Evolutionary conservation across 192 early-diverging fungal genomes (phyloP).

Genomic region (Phlyctochytrium arcticum): DNA sequence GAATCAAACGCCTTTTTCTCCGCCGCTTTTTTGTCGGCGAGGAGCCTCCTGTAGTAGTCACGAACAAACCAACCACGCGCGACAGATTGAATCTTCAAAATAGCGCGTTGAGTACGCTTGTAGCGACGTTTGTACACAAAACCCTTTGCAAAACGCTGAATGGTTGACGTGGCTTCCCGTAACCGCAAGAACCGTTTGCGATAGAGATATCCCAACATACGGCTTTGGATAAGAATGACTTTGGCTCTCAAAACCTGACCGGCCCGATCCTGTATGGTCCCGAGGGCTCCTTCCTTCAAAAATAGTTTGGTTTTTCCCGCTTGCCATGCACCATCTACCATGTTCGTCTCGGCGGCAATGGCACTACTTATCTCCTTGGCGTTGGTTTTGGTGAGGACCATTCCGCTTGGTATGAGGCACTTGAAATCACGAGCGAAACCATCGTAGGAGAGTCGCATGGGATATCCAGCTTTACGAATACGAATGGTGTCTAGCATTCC

Average conservation of each 20-base stretch:
- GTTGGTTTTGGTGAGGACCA: constrained; percentile 24
- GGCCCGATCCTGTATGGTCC: constrained; percentile 25
- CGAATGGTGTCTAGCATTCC: constrained; percentile 58
- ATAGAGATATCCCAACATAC: constrained; percentile 36
- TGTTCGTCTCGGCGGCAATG: constrained; percentile 24
- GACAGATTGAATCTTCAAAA: constrained; percentile 49
- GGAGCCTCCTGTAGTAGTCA: constrained; percentile 27
- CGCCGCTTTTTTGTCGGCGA: constrained; percentile 18
- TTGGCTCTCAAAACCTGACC: constrained; percentile 36
- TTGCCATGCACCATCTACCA: constrained; percentile 38
- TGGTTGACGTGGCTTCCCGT: constrained; percentile 26
- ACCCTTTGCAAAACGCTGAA: constrained; percentile 27
- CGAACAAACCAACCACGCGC: constrained; percentile 50
- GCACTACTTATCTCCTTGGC: constrained; percentile 10
- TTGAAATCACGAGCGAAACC: constrained; percentile 41
- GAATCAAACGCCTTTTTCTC: background rate
- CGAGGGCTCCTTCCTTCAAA: constrained; percentile 31
- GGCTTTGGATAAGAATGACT: constrained; percentile 40
- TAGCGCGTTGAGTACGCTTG: constrained; percentile 27
- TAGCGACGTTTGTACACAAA: constrained; percentile 40
- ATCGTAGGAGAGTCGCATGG: constrained; percentile 42
- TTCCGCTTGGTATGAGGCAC: constrained; percentile 20
- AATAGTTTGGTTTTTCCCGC: constrained; percentile 50
- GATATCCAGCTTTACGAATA: constrained; percentile 54
- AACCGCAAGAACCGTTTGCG: constrained; percentile 34